Evolutionary conservation across 2,329 filamentous ascomycete species (phyloP), one percentile per base, ranked within the genome.

Genomic region (Aspergillus intermedius): DNA sequence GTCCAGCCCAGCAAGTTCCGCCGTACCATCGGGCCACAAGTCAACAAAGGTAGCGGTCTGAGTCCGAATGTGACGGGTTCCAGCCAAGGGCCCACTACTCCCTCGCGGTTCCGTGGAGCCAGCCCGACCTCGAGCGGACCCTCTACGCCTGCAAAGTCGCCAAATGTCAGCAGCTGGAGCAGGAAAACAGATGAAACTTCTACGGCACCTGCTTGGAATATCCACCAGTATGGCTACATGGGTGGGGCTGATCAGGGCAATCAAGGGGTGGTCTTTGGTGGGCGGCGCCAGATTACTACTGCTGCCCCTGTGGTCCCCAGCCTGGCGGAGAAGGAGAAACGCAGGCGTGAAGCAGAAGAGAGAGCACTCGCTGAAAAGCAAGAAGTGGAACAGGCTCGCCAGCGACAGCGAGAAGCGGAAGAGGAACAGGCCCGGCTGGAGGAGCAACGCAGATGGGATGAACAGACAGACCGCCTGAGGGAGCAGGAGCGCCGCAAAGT

Each of bases 191-290:
- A 96, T 58, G 87, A 96, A 67, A 81, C 81, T 13, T 79, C 78
- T 41, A 96, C 91, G 1, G 78, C 84, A 22, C 93, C 93, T 0
- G 93, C 93, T 1, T 98, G 93, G 93, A 98, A 97, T 65, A 97
- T 97, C 59, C 87, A 91, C 49, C 93, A 98, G 66, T 98, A 98
- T 65, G 91, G 93, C 6, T 98, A 96, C 70, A 93, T 97, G 86
- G 93, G 93, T 49, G 93, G 93, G 44, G 93, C 93, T 22, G 96
- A 88, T 62, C 93, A 98, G 67, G 91, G 89, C 3, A 97, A 95
- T 60, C 83, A 96, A 53, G 93, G 93, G 15, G 89, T 98, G 58
- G 83, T 88, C 9, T 97, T 97, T 69, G 93, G 93, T 48, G 88
- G 85, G 15, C 82, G 91, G 59, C 82, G 93, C 51, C 93, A 98